Evolutionary conservation across 1,284 basidiomycete species (phyloP), one percentile per base, ranked within the genome.

Genomic region (Ganoderma sinense): DNA sequence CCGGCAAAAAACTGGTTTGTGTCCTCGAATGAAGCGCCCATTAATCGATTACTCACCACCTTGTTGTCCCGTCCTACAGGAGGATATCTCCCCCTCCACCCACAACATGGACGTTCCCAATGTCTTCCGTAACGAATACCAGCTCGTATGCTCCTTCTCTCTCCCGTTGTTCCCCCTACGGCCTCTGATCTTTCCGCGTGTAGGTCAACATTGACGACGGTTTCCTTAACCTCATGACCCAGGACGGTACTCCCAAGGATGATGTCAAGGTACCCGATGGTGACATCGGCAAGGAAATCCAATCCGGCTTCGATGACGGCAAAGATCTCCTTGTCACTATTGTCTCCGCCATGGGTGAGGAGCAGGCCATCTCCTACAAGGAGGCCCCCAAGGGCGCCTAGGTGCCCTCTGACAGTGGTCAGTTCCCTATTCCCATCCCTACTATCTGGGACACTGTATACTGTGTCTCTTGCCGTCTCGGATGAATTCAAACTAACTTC

Each of bases 81-180:
- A 99, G 90, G 97, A 99, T 90, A 97, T 99, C 83, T 97, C 86
- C 78, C 97, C 97, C 80, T 99, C 98, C 79, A 98, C 96, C 80
- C 96, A 98, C 89, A 98, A 98, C 88, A 95, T 99, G 95, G 97
- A 98, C 80, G 97, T 99, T 79, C 97, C 97, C 82, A 94, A 98
- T 86, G 97, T 99, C 81, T 76, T 69, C 69, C 95, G 97, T 83
- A 89, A 87, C 73, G 98, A 99, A 91, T 99, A 92, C 89, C 90
- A 94, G 82, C 92, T 99, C 79, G 94, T 96, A 81, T 81, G 87
- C 80, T 41, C 16, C 58, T 45, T 8, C 40, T 53, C 16, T 56
- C 58, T 29, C 31, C 6, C 18, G 10, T 31, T 39, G 11, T 36
- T 6, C 59, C 23, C 18, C 26, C 7, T 43, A 23, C 41, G 61